A percentile compares a stretch with the other conserved stretches of the same genome.
Conservation (phyloP, 2,329 filamentous ascomycete genomes). For the Calonectria leucothoes region DNA sequence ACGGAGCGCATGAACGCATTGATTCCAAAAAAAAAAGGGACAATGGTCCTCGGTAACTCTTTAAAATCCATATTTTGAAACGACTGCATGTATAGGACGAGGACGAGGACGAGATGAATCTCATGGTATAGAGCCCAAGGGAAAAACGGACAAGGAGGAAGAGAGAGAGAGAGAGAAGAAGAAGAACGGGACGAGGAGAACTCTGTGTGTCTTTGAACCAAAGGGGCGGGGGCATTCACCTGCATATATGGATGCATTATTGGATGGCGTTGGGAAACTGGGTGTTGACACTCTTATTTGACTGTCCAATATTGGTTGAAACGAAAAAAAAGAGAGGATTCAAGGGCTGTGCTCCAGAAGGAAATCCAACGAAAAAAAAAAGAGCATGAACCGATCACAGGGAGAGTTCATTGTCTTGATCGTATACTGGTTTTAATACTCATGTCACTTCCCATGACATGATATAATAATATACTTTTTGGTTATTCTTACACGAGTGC, state of each 20-base stretch:
- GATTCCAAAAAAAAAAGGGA: neutral
- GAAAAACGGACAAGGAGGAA: neutral
- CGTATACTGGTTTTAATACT: slow-evolving; percentile 24
- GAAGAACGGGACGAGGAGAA: too few relatives aligned
- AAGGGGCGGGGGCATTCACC: slow-evolving; percentile 9
- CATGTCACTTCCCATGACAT: neutral
- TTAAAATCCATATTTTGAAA: neutral
- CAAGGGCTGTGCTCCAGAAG: slow-evolving; percentile 3
- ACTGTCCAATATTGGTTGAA: slow-evolving; percentile 10
- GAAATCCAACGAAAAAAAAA: neutral
- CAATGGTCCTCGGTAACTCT: neutral
- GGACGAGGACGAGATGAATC: neutral
- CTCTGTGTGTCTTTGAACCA: neutral
- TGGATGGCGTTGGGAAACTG: slow-evolving; percentile 38
- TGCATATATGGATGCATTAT: slow-evolving; percentile 32
- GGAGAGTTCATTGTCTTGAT: neutral
- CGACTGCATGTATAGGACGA: neutral
- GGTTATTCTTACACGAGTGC: neutral
- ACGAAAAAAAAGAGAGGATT: neutral
- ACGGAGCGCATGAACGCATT: neutral
- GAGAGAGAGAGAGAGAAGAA: neutral
- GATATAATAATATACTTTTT: slow-evolving; percentile 11
- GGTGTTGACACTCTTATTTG: slow-evolving; percentile 20
- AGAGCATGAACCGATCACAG: neutral
- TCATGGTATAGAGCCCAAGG: neutral